Evolutionary conservation across 768 basidiomycete species (phyloP).

Genomic region (Termitomyces sp.): DNA sequence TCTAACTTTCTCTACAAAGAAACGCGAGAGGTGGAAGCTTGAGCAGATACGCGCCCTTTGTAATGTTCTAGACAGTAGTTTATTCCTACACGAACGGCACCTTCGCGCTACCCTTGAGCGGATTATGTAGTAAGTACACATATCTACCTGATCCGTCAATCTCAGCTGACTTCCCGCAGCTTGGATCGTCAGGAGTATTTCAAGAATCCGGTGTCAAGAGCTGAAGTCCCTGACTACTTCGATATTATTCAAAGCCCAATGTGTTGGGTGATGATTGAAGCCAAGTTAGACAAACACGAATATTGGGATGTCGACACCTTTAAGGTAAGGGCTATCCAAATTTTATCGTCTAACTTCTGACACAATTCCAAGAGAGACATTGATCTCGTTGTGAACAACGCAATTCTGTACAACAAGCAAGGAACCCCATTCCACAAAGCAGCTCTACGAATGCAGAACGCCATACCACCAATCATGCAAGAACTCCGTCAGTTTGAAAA

Average conservation of each 20-base stretch:
- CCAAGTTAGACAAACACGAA: conserved; percentile 74
- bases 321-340: conserved; percentile 41
- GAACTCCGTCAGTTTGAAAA: conserved; percentile 28
- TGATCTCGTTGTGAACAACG: conserved; percentile 81
- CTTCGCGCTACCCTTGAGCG: conserved; percentile 65
- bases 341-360: background rate
- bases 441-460: conserved; percentile 56
- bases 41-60: conserved; percentile 63
- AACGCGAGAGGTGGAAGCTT: conserved; percentile 81
- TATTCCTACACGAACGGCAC: conserved; percentile 63
- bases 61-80: conserved; percentile 50
- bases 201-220: conserved; percentile 73
- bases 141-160: background rate
- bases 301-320: conserved; percentile 79
- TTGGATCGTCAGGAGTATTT: conserved; percentile 74
- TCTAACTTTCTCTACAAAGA: conserved; percentile 61
- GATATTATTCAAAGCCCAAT: conserved; percentile 83
- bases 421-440: conserved; percentile 67
- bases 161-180: conserved; percentile 31
- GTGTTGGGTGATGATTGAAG: conserved; percentile 81
- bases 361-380: conserved; percentile 60
- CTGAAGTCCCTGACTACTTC: conserved; percentile 86
- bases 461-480: conserved; percentile 33
- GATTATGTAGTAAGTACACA: conserved; percentile 55
- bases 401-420: conserved; percentile 77